A percentile compares a stretch with the other conserved stretches of the same genome.
phyloP scores from a whole-genome alignment of 2,329 filamentous ascomycete species.

The Trichoderma koningiopsis region DNA sequence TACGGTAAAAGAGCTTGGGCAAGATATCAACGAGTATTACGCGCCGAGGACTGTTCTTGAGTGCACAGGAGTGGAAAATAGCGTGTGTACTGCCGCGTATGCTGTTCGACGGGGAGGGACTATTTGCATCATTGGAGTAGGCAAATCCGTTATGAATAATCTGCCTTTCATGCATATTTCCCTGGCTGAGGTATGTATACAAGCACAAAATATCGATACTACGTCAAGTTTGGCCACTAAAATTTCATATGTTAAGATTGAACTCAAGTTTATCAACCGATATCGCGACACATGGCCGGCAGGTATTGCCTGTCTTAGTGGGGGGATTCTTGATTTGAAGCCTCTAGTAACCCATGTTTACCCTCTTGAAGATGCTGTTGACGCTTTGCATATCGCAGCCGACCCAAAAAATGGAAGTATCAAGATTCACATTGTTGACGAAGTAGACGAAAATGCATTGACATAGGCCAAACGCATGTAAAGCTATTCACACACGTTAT shows the following conservation, averaged over 20 bases:
- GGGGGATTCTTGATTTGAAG: constrained; percentile 13
- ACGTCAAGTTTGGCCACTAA: not conserved
- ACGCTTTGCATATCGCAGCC: constrained; percentile 9
- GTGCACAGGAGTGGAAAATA: constrained; percentile 13
- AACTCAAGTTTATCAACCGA: constrained; percentile 17
- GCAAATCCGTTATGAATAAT: constrained; percentile 19
- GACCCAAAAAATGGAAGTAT: constrained; percentile 11
- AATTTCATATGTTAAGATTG: not conserved
- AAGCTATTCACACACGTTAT: not conserved
- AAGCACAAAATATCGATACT: not conserved
- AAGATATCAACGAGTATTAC: not conserved
- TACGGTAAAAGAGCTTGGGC: not conserved
- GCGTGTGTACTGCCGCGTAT: constrained; percentile 13
- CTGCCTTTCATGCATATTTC: constrained; percentile 21
- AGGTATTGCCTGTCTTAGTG: constrained; percentile 10
- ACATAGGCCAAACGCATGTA: not conserved
- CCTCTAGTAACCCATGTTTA: constrained; percentile 9
- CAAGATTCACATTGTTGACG: constrained; percentile 17
- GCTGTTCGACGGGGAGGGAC: constrained; percentile 13
- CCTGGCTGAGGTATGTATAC: constrained; percentile 3
- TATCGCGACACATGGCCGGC: constrained; percentile 17
- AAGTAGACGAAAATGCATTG: not conserved
- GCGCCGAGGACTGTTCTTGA: constrained; percentile 3
- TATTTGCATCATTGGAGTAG: constrained; percentile 11
- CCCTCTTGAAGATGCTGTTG: constrained; percentile 1